phyloP scores from a whole-genome alignment of 225 moss, liverwort and hornwort genomes.

The Straminergon stramineum region DNA sequence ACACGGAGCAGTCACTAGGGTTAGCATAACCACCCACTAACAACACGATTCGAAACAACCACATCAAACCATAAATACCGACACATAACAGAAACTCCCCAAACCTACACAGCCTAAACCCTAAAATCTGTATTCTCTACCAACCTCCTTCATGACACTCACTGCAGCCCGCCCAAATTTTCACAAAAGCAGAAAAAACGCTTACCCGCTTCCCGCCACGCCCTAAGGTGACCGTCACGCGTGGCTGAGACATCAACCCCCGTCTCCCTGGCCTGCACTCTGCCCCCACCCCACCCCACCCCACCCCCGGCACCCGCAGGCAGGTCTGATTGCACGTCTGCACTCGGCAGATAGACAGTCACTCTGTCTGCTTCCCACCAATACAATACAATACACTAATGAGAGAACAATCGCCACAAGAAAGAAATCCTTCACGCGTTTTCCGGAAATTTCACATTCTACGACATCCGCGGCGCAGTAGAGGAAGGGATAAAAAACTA shows the following conservation, averaged over 20 bases:
- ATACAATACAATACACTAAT: not conserved
- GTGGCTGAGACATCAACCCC: constrained; percentile 89
- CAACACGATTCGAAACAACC: not conserved
- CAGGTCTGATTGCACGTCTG: not conserved
- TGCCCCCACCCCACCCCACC: not conserved
- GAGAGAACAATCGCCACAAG: not conserved
- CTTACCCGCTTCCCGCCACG: constrained; percentile 67
- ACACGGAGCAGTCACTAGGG: not conserved
- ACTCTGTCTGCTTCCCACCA: not conserved
- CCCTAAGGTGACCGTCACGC: constrained; percentile 76
- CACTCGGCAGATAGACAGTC: not conserved
- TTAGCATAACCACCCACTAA: not conserved
- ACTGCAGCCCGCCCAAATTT: not conserved
- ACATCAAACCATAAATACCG: not conserved
- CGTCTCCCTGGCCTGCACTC: not conserved
- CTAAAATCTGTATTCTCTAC: not conserved
- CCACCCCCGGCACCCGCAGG: not conserved
- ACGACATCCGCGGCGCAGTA: not conserved
- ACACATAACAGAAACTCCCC: not conserved
- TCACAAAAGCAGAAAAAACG: not conserved
- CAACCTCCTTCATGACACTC: not conserved
- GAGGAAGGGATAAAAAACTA: not conserved
- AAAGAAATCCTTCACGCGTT: not conserved
- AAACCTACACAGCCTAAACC: not conserved
- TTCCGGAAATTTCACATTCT: not conserved